Percentiles rank a stretch among this genome's conserved stretches.
These are phyloP conservation scores for Xylaria sp. DNA, from an alignment of 2,329 filamentous ascomycete species.

Conservation along the genomic window DNA sequence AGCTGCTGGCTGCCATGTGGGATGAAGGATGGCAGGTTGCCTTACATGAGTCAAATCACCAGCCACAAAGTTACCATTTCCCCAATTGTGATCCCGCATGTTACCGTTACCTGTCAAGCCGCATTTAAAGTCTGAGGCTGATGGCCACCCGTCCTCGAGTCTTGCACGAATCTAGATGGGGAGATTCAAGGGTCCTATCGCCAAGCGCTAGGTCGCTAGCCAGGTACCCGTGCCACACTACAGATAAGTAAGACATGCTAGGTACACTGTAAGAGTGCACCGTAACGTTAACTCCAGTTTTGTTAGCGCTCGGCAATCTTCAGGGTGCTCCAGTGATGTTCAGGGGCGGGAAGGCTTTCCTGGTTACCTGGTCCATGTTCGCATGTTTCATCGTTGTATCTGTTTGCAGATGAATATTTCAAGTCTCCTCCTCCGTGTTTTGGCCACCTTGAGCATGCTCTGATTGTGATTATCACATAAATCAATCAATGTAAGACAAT, in stretches of 20 bases:
- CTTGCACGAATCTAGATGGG: conserved; percentile 3
- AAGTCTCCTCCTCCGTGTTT: conserved; percentile 5
- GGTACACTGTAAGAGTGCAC: neutral
- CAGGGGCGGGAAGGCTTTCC: conserved; percentile 16
- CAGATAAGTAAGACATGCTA: neutral
- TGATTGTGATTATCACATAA: neutral
- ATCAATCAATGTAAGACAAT: neutral
- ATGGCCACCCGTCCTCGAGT: neutral
- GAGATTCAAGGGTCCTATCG: conserved; percentile 8
- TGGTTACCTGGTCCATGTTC: conserved; percentile 5
- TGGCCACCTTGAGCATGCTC: conserved; percentile 12
- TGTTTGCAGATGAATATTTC: conserved; percentile 14
- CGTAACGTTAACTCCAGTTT: neutral
- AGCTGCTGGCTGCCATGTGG: conserved; percentile 13
- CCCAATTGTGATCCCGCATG: neutral
- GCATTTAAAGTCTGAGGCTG: conserved; percentile 19
- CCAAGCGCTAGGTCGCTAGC: conserved; percentile 17
- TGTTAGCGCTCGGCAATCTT: conserved; percentile 29
- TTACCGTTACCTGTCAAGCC: conserved; percentile 2
- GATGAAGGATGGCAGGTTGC: conserved; percentile 13
- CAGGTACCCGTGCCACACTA: neutral
- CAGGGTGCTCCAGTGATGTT: conserved; percentile 16
- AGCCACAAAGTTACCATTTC: conserved; percentile 21
- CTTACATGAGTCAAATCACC: neutral
- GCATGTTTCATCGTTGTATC: conserved; percentile 31